These are phyloP conservation scores for Evernia prunastri DNA, from an alignment of 495 filamentous ascomycete species.

Conservation along the genomic window DNA sequence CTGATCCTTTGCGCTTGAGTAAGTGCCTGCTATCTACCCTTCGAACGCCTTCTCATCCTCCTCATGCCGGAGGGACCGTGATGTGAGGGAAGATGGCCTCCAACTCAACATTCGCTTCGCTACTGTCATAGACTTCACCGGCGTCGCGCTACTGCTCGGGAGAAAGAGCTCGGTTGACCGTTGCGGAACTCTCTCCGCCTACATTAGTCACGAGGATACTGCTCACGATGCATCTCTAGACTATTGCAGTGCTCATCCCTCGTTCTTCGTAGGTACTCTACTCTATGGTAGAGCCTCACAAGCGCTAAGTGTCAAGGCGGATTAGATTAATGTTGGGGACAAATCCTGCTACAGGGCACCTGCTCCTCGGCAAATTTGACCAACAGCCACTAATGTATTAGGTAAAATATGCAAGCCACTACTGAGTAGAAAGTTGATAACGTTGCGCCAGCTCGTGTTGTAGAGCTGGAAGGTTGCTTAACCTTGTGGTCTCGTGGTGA, in stretches of 20 bases:
- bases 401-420: neutral
- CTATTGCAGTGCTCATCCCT: neutral
- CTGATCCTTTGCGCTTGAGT: slow-evolving; percentile 35
- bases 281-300: too few relatives aligned
- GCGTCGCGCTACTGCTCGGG: neutral
- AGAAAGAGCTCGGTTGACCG: neutral
- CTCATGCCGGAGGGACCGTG: neutral
- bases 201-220: neutral
- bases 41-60: neutral
- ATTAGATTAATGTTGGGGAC: neutral
- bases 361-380: neutral
- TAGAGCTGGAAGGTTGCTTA: neutral
- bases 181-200: neutral
- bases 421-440: neutral
- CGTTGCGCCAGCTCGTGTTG: neutral
- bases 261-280: too few relatives aligned
- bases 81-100: too few relatives aligned
- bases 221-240: neutral
- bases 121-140: neutral
- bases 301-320: neutral
- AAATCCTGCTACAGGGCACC: neutral
- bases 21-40: neutral
- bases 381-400: neutral
- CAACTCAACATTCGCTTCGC: neutral
- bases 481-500: neutral